A percentile compares a stretch with the other conserved stretches of the same genome.
These are phyloP conservation scores for Mycena citricolor DNA, from an alignment of 1,284 basidiomycete genomes.

Conservation along the genomic window DNA sequence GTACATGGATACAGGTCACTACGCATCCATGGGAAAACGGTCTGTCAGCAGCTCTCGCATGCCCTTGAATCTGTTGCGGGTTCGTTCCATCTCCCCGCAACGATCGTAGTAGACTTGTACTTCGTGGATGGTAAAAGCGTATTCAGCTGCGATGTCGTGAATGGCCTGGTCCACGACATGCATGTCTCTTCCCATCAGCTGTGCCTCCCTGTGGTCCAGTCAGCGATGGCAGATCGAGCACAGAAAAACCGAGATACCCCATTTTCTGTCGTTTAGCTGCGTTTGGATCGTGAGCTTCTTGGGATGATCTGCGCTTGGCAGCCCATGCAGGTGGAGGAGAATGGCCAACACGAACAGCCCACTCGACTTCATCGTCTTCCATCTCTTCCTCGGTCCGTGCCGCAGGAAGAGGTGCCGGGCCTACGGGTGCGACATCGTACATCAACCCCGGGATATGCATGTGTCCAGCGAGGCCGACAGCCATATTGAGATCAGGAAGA, in stretches of 20 bases:
- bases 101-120: slow-evolving; percentile 73
- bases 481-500: slow-evolving; percentile 7
- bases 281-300: slow-evolving; percentile 30
- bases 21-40: slow-evolving; percentile 38
- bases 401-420: slow-evolving; percentile 24
- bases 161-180: slow-evolving; percentile 66
- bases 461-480: slow-evolving; percentile 1
- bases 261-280: slow-evolving; percentile 26
- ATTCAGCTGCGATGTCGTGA: slow-evolving; percentile 60
- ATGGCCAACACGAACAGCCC: slow-evolving; percentile 62
- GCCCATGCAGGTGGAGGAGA: slow-evolving; percentile 67
- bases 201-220: slow-evolving; percentile 28
- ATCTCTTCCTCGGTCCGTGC: slow-evolving; percentile 53
- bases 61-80: slow-evolving; percentile 58
- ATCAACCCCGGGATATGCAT: slow-evolving; percentile 10
- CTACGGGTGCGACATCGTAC: slow-evolving; percentile 19
- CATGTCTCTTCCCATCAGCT: slow-evolving; percentile 40
- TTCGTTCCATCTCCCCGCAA: slow-evolving; percentile 64
- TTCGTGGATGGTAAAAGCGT: slow-evolving; percentile 67
- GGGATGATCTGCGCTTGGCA: slow-evolving; percentile 45
- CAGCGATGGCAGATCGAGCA: not conserved
- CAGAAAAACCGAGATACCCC: slow-evolving; percentile 1
- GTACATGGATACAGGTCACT: too few relatives aligned
- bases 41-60: slow-evolving; percentile 59
- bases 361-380: slow-evolving; percentile 60